A percentile compares a stretch with the other conserved stretches of the same genome.
phyloP scores from a whole-genome alignment of 176 grass and related monocot species.

The Leersia perrieri region DNA sequence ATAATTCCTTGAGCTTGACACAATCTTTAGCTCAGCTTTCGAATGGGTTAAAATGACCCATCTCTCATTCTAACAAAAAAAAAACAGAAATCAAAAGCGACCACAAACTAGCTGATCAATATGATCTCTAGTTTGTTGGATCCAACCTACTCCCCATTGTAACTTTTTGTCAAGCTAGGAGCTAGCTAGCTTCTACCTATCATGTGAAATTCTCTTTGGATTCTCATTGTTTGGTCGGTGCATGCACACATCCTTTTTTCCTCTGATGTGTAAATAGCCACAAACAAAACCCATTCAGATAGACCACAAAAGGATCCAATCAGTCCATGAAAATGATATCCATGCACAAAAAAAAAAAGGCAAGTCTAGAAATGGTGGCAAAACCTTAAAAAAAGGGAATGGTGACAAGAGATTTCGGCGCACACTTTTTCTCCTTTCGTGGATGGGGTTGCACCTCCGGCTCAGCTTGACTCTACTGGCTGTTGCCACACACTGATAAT shows the following conservation, averaged over 20 bases:
- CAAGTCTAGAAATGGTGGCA: neutral
- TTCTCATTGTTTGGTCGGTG: constrained; percentile 33
- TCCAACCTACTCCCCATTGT: neutral
- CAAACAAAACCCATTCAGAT: neutral
- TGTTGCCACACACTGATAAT: neutral
- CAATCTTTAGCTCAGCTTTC: too few relatives aligned
- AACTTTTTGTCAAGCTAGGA: neutral
- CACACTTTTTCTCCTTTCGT: neutral
- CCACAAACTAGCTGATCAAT: neutral
- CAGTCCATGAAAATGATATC: neutral
- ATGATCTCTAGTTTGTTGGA: neutral
- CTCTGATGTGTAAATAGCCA: neutral
- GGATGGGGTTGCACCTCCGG: constrained; percentile 22
- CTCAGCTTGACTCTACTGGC: neutral
- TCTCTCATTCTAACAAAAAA: too few relatives aligned
- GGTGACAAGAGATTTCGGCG: neutral
- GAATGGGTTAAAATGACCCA: neutral
- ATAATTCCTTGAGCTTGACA: neutral
- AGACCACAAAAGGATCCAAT: neutral
- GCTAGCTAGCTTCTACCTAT: neutral
- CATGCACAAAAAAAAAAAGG: neutral
- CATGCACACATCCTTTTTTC: neutral
- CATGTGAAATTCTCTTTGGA: constrained; percentile 30
- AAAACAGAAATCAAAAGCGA: neutral
- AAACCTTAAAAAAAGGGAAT: too few relatives aligned